phyloP scores from a whole-genome alignment of 371 early-diverging fungal genomes.

The Mucor ambiguus region DNA sequence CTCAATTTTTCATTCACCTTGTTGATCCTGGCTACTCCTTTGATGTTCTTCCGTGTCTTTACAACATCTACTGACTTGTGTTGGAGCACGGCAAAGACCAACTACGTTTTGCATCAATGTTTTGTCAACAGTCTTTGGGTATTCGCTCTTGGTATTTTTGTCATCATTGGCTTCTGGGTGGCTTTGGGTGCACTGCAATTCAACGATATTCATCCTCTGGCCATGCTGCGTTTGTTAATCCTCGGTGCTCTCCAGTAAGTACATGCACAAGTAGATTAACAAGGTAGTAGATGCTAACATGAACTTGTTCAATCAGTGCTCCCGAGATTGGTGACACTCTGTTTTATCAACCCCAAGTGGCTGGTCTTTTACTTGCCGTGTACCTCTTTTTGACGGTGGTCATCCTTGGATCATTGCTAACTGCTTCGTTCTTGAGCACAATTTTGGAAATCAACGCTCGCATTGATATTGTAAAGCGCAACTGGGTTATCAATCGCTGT shows the following conservation, averaged over 20 bases:
- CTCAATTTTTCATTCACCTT: slow-evolving; percentile 27
- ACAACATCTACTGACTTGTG: slow-evolving; percentile 24
- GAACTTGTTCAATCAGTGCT: slow-evolving; percentile 25
- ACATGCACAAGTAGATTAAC: no score
- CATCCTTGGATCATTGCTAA: slow-evolving; percentile 33
- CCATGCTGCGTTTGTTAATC: slow-evolving; percentile 34
- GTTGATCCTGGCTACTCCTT: slow-evolving; percentile 38
- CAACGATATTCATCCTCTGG: slow-evolving; percentile 30
- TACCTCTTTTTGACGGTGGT: slow-evolving; percentile 42
- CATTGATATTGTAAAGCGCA: slow-evolving; percentile 21
- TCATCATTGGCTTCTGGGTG: slow-evolving; percentile 41
- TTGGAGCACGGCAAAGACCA: slow-evolving; percentile 36
- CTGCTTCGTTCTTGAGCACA: slow-evolving; percentile 43
- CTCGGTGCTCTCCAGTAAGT: slow-evolving; percentile 54
- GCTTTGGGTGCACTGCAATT: slow-evolving; percentile 43
- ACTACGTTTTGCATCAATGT: slow-evolving; percentile 34
- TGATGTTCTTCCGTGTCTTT: slow-evolving; percentile 43
- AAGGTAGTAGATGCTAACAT: not conserved
- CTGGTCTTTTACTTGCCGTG: slow-evolving; percentile 33
- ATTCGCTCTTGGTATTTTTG: slow-evolving; percentile 20
- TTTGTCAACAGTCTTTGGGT: slow-evolving; percentile 38
- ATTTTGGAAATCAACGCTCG: slow-evolving; percentile 28
- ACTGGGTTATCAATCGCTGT: slow-evolving; percentile 25
- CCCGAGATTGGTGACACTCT: slow-evolving; percentile 44
- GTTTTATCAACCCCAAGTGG: slow-evolving; percentile 36